Evolutionary conservation across 2,329 filamentous ascomycete genomes (phyloP), one percentile per base, ranked within the genome.

Genomic region (Hyphodiscus sp.): DNA sequence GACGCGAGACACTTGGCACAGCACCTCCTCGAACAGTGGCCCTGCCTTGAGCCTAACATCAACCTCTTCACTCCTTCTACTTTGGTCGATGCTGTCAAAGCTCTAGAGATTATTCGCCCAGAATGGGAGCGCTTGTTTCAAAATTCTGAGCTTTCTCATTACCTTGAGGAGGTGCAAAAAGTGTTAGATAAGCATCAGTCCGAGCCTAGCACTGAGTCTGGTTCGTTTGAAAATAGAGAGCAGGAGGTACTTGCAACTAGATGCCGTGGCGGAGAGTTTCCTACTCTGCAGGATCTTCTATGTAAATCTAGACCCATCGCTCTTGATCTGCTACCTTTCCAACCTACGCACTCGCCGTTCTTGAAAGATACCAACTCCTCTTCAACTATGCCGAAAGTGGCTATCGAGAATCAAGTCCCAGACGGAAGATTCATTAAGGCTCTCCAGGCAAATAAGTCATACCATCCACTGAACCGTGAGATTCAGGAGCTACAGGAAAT

Each of bases 41-140:
- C 79, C 0, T 71, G 69, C 45, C 19, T 55, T 0, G 61, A 68
- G 8, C 72, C 73, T 0, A 64, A 62, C 0, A 18, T 69, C 0
- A 56, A 63, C 0, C 58, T 61, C 0, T 63, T 76, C 16, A 38
- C n/a, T 8, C 56, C 1, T 56, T 50, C 52, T 1, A 61, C 69
- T 2, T 46, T 71, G 2, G 26, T 82, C 0, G 62, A 79, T 54
- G 20, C 70, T 7, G 41, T 56, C 0, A 55, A 64, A 11, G 77
- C 76, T 2, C 41, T 79, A 1, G 58, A 67, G 0, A 59, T 63
- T 0, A 62, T 82, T 15, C 57, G 60, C 0, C 70, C 70, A 0
- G 74, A 79, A 49, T 83, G 78, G 78, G 56, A 65, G 4, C 71
- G 74, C 0, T 59, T 79, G 0, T 73, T 69, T n/a, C 68, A 72